Conservation (phyloP, 2,329 filamentous ascomycete species). For the Leptographium galeiforme region DNA sequence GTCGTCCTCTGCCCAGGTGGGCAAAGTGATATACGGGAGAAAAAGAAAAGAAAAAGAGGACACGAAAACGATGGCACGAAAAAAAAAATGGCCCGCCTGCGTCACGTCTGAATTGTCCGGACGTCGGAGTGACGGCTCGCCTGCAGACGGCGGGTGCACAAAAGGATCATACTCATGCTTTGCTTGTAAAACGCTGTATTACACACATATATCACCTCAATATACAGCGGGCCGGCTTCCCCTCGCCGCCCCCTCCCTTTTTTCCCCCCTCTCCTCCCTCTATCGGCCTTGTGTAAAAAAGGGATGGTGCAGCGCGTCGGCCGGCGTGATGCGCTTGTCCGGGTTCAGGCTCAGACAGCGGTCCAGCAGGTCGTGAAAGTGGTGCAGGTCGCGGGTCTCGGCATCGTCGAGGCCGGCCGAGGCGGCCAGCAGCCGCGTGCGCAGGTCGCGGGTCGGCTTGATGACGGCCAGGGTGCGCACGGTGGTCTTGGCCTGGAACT, state of each 20-base stretch:
- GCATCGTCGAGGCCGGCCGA: conserved; percentile 59
- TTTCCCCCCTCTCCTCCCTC: neutral
- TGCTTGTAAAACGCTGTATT: no score
- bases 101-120: no score
- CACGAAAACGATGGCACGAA: no score
- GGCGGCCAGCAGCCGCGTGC: conserved; percentile 62
- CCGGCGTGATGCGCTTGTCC: conserved; percentile 78
- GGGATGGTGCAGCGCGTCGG: conserved; percentile 76
- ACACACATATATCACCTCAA: no score
- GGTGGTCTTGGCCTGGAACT: conserved; percentile 69
- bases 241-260: neutral
- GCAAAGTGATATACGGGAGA: no score
- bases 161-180: no score
- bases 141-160: no score
- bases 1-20: no score
- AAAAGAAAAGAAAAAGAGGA: no score
- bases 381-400: conserved; percentile 64
- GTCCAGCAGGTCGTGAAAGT: conserved; percentile 79
- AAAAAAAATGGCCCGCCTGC: no score
- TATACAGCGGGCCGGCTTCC: no score
- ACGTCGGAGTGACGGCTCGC: no score
- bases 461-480: conserved; percentile 54
- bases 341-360: conserved; percentile 81
- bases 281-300: conserved; percentile 48
- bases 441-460: conserved; percentile 71